A percentile compares a stretch with the other conserved stretches of the same genome.
Evolutionary conservation across 345 rosid genomes (phyloP).

Genomic region (Syzygium grande): DNA sequence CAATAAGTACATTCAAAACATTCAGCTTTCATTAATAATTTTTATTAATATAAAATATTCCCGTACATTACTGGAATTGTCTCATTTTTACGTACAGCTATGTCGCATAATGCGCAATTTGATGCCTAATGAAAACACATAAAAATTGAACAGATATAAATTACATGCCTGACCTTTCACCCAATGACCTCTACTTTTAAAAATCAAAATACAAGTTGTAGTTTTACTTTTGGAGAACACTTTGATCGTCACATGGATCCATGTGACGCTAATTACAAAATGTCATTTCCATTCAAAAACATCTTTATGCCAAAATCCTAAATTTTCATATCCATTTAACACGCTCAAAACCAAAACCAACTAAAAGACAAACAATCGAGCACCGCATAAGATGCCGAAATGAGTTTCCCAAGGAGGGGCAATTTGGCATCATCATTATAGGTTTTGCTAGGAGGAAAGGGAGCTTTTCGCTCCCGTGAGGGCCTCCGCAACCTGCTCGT

Average conservation of each 20-base stretch:
- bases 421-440: background rate
- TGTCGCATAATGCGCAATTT: background rate
- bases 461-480: too few relatives aligned
- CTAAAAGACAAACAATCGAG: background rate
- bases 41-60: background rate
- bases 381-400: background rate
- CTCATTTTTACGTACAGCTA: background rate
- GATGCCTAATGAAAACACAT: background rate
- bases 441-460: background rate
- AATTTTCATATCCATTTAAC: background rate
- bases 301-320: background rate
- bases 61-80: fast-evolving
- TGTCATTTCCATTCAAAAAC: background rate
- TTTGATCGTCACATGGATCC: background rate
- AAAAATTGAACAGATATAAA: background rate
- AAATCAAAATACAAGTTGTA: background rate
- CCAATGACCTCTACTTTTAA: background rate
- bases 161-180: background rate
- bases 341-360: background rate
- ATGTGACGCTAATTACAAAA: background rate
- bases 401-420: background rate
- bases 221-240: background rate
- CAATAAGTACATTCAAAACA: background rate
- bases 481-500: too few relatives aligned
- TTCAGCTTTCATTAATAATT: background rate